Base-by-base conservation (phyloP, 2,329 filamentous ascomycete species). In the Colletotrichum nymphaeae region DNA sequence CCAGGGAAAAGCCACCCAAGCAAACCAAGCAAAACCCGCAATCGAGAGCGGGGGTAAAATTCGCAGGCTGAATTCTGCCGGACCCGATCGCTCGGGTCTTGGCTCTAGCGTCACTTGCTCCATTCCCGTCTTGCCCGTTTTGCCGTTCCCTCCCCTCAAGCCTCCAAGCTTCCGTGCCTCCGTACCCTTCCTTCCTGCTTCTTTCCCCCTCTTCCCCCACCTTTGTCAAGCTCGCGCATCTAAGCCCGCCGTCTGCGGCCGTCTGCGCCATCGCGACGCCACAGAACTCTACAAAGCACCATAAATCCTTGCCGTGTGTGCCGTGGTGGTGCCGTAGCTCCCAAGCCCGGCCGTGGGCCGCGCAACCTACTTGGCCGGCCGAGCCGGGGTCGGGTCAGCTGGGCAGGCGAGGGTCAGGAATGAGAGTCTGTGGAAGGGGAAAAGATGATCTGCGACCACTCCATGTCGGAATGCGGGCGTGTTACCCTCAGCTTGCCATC, bases 81-180 rank as follows among this genome's bases (percentile, higher is more conserved):
- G 62, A 26, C 62, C 62, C 49, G 62, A 64, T 55, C 49, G n/a
- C 62, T 64, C 62, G 62, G 62, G 28, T 64, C 62, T 64, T 64
- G 62, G 62, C 62, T 35, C 42, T 64, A 64, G 62, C 62, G 62
- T 37, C 28, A 32, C 32, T 35, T n/a, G n/a, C 52, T 26, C 52
- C 52, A 49, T n/a, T 49, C 42, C 37, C 37, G 11, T 5, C 35
- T 37, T 1, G 35, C 14, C 16, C 16, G 42, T 4, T 42, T 42
- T 8, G 37, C 37, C 37, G 16, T 42, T 53, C 16, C 7, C 53
- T 24, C 6, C 53, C 53, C 6, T 28, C 22, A 28, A 19, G 1
- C 26, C 12, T 12, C 42, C 19, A n/a, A 22, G n/a, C 32, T 11
- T 35, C 32, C 32, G 11, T 5, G 32, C 32, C 32, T 35, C 11